Evolutionary conservation across 2,329 filamentous ascomycete species (phyloP).

Genomic region (Fusarium piperis): DNA sequence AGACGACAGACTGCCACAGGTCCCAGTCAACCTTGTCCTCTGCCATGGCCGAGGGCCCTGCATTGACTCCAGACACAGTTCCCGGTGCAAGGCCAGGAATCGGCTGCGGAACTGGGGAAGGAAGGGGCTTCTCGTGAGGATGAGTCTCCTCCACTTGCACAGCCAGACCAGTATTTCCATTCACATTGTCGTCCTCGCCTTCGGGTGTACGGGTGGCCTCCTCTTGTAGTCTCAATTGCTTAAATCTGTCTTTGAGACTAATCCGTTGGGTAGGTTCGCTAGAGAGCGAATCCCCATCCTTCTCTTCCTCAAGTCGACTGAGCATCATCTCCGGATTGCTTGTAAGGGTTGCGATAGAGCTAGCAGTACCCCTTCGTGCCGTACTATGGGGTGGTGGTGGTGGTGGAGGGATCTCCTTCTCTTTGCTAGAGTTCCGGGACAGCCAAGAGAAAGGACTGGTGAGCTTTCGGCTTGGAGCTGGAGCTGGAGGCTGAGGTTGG

Average conservation of each 20-base stretch:
- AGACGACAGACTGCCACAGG: conserved; percentile 94
- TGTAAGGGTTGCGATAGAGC: conserved; percentile 79
- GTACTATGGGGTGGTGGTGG: conserved; percentile 60
- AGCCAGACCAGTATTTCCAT: conserved; percentile 37
- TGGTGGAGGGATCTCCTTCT: conserved; percentile 63
- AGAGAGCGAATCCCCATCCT: conserved; percentile 58
- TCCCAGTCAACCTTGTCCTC: conserved; percentile 96
- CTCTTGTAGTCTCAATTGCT: conserved; percentile 77
- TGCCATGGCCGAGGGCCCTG: conserved; percentile 74
- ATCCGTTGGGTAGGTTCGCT: conserved; percentile 61
- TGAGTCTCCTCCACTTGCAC: conserved; percentile 39
- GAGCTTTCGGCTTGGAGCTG: conserved; percentile 71
- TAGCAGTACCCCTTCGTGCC: conserved; percentile 76
- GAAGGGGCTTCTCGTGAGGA: conserved; percentile 46
- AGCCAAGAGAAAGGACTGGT: conserved; percentile 91
- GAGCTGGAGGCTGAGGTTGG: conserved; percentile 43
- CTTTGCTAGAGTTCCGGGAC: conserved; percentile 72
- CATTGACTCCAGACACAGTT: conserved; percentile 83
- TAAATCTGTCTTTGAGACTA: conserved; percentile 82
- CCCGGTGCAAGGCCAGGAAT: conserved; percentile 82
- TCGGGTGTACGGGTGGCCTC: conserved; percentile 67
- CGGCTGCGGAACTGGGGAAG: conserved; percentile 68
- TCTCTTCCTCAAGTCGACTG: conserved; percentile 78
- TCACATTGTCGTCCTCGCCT: conserved; percentile 63
- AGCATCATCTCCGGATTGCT: conserved; percentile 86